A percentile compares a stretch with the other conserved stretches of the same genome.
phyloP scores from a whole-genome alignment of 1,139 yeast species.

The Yamadazyma epiphylla region DNA sequence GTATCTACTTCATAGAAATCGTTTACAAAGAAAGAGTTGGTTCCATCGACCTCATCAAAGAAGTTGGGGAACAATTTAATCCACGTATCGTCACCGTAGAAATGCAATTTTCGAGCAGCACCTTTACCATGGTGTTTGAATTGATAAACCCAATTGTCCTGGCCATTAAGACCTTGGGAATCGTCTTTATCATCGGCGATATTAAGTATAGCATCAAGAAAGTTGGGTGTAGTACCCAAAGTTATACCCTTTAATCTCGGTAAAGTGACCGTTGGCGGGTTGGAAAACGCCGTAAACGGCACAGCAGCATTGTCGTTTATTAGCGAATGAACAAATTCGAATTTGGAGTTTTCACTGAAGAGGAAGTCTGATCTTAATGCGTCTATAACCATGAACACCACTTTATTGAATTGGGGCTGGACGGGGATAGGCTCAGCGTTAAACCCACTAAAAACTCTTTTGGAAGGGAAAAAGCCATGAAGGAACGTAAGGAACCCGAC shows the following conservation, averaged over 20 bases:
- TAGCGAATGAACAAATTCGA: slow-evolving; percentile 63
- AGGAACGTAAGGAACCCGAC: too few relatives aligned
- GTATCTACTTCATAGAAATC: slow-evolving; percentile 92
- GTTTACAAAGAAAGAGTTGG: slow-evolving; percentile 89
- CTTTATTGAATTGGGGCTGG: slow-evolving; percentile 50
- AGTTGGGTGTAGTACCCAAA: slow-evolving; percentile 77
- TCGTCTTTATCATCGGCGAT: slow-evolving; percentile 85
- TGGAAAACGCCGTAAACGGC: slow-evolving; percentile 87
- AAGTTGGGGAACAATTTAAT: slow-evolving; percentile 71
- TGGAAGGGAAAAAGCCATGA: slow-evolving; percentile 86
- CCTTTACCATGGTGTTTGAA: slow-evolving; percentile 25
- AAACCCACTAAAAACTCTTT: slow-evolving; percentile 62
- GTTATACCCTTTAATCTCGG: slow-evolving; percentile 79
- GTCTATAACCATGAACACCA: slow-evolving; percentile 85
- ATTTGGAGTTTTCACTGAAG: slow-evolving; percentile 59
- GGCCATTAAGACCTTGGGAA: slow-evolving; percentile 67
- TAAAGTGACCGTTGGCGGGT: slow-evolving; percentile 81
- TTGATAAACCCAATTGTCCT: slow-evolving; percentile 87
- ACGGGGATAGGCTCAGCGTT: slow-evolving; percentile 23
- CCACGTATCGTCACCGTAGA: slow-evolving; percentile 99
- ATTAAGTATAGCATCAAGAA: slow-evolving; percentile 83
- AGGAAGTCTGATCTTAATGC: slow-evolving; percentile 89
- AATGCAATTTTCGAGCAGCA: slow-evolving; percentile 49
- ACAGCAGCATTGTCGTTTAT: slow-evolving; percentile 68
- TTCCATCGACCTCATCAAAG: slow-evolving; percentile 74